Conservation (phyloP, 495 filamentous ascomycete genomes). For the Xylaria bambusicola region DNA sequence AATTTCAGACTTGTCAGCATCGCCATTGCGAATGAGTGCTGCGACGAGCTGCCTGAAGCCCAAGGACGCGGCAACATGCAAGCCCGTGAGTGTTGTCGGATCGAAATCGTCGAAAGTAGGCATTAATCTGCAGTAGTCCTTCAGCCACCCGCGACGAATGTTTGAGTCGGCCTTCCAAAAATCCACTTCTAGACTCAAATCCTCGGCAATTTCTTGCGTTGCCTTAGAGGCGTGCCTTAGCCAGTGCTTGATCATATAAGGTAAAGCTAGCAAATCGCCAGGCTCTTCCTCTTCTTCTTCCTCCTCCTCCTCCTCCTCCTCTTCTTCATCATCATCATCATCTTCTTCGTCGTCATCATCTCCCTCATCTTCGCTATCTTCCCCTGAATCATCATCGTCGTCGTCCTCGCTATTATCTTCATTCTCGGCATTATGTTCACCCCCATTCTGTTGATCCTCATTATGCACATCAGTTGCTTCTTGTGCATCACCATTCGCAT, state of each 20-base stretch:
- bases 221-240: conserved; percentile 40
- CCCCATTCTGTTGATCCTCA: conserved; percentile 14
- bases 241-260: conserved; percentile 42
- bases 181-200: conserved; percentile 33
- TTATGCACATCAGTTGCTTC: not conserved
- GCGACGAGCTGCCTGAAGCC: conserved; percentile 35
- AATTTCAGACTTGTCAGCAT: conserved; percentile 31
- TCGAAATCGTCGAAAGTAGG: conserved; percentile 27
- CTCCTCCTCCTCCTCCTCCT: conserved; percentile 1
- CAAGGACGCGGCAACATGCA: conserved; percentile 34
- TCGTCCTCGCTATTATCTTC: conserved; percentile 22
- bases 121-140: conserved; percentile 32
- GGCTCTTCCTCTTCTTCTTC: conserved; percentile 1
- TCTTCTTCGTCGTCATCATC: conserved; percentile 9
- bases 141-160: conserved; percentile 38
- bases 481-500: conserved; percentile 11
- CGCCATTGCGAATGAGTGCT: conserved; percentile 31
- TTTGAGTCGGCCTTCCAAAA: conserved; percentile 38
- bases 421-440: conserved; percentile 9
- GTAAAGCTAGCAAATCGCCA: conserved; percentile 5
- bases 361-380: conserved; percentile 10
- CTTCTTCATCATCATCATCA: not conserved
- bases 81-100: conserved; percentile 27
- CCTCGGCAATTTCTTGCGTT: conserved; percentile 39
- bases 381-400: conserved; percentile 9